These are phyloP conservation scores for Mycena crocata DNA, from an alignment of 768 basidiomycete genomes.

Conservation along the genomic window DNA sequence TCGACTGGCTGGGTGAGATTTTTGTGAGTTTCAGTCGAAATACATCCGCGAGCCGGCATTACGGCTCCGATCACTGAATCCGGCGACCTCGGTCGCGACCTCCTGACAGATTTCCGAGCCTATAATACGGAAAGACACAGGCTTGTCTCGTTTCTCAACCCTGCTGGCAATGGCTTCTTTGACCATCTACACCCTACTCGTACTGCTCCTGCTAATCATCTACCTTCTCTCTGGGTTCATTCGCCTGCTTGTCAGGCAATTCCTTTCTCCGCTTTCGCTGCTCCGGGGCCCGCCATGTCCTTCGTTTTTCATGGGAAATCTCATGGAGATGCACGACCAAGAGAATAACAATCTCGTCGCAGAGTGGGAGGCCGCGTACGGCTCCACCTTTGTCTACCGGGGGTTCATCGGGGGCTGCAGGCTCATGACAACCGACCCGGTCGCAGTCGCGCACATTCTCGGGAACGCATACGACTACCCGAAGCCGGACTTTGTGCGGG, in stretches of 20 bases:
- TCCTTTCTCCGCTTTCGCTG: constrained; percentile 57
- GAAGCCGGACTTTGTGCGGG: constrained; percentile 69
- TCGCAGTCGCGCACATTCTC: constrained; percentile 69
- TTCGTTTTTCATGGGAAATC: constrained; percentile 65
- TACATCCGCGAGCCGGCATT: no score
- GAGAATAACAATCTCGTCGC: constrained; percentile 64
- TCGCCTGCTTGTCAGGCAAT: constrained; percentile 56
- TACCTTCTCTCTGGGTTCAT: constrained; percentile 47
- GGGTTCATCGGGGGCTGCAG: constrained; percentile 65
- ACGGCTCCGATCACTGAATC: no score
- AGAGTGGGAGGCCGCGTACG: constrained; percentile 59
- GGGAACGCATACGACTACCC: constrained; percentile 66
- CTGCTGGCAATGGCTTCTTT: constrained; percentile 25
- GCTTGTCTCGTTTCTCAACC: neutral
- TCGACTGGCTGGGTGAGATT: no score
- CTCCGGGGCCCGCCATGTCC: constrained; percentile 59
- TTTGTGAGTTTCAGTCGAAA: no score
- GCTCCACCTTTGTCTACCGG: constrained; percentile 62
- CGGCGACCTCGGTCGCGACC: neutral
- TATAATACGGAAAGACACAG: constrained; percentile 22
- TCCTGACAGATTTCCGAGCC: constrained; percentile 13
- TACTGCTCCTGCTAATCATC: constrained; percentile 41
- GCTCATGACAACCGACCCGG: constrained; percentile 69
- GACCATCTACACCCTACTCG: constrained; percentile 29
- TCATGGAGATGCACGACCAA: constrained; percentile 65